Evolutionary conservation across 495 filamentous ascomycete species (phyloP), one percentile per base, ranked within the genome.

Genomic region (Penicillium tannophilum): DNA sequence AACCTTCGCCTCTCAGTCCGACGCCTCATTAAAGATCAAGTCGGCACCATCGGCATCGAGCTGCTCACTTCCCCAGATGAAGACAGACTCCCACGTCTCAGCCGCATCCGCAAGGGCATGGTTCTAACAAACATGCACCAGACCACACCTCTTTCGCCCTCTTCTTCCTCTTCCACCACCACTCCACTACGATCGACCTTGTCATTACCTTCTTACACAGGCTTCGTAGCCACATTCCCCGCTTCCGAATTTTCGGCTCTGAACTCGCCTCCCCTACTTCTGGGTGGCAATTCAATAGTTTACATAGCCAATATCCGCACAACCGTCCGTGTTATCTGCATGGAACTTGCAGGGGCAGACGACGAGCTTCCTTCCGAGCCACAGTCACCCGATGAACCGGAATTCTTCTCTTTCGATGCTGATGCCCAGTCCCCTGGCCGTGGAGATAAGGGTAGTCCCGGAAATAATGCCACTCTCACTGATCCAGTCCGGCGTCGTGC

Each of bases 241-340:
- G 66, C 72, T 8, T 55, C 67, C 6, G 73, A 76, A 54, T 81
- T 81, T 54, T 67, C 73, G n/a, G 60, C 70, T 23, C 58, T 71
- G 20, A 54, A 74, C 46, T 76, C 75, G 35, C 73, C 73, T 8
- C 72, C 79, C 12, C 62, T 87, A 12, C 73, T 80, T 1, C 73
- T 87, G 0, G 85, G 86, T 12, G 82, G 77, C 12, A 76, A 89
- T 23, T 89, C 94, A 1, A 90, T 92, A 16, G 83, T 89, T 1
- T 97, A 97, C 62, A 86, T 91, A 36, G 91, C 89, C 14, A 96
- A 90, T 66, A 86, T 97, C n/a, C 84, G 94, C 16, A 86, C 91
- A 2, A 81, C 87, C 0, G 92, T 91, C 11, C 84, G 88, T 55
- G 84, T 97, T 4, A 66, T 86, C 6, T 77, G 82, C 33, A 81